Base-by-base conservation (phyloP, 768 basidiomycete species). In the Pleurotus giganteus region DNA sequence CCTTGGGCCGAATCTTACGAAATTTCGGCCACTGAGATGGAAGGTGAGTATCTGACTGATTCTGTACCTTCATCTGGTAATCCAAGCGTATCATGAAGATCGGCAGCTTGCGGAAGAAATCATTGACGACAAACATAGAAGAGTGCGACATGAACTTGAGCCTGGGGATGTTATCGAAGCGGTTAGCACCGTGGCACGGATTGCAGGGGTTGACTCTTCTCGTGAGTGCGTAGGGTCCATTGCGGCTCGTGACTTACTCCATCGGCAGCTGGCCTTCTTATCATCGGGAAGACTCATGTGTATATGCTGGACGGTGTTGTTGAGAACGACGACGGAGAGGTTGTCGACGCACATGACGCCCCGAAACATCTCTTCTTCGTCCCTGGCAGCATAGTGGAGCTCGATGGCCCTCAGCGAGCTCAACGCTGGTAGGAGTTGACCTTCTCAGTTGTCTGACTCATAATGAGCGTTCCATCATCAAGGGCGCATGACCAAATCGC, bases 231-330 rank as follows among this genome's bases (percentile, higher is more conserved):
- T 29, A 9, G 8, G 28, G 12, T 13, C 57, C 12, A 29, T 47
- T 2, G 49, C 55, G 6, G 23, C 34, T 51, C 37, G 46, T 34
- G n/a, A 28, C 36, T 11, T 26, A 13, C 15, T 19, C n/a, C 27
- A 17, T 61, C 89, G 15, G 9, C 29, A 47, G 93, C 94, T 54
- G 94, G 95, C 0, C 76, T 97, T 6, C 75, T 98, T 23, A 94
- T 98, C 47, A 81, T 94, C 13, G 95, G 94, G 11, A 81, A 80
- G 42, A 86, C 84, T 1, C 90, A 94, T 62, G 68, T 97, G 4
- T 98, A 97, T 61, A 89, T 97, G 77, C 69, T 96, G 13, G 94
- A 98, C 60, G 93, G 93, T 1, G 74, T 97, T 11, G 87, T 94
- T 4, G 89, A 94, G 66, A 86, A 84, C 53, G 84, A 88, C n/a